Percentiles rank a stretch among this genome's conserved stretches.
phyloP scores from a whole-genome alignment of 2,329 filamentous ascomycete species.

The Fusarium lyarnte region DNA sequence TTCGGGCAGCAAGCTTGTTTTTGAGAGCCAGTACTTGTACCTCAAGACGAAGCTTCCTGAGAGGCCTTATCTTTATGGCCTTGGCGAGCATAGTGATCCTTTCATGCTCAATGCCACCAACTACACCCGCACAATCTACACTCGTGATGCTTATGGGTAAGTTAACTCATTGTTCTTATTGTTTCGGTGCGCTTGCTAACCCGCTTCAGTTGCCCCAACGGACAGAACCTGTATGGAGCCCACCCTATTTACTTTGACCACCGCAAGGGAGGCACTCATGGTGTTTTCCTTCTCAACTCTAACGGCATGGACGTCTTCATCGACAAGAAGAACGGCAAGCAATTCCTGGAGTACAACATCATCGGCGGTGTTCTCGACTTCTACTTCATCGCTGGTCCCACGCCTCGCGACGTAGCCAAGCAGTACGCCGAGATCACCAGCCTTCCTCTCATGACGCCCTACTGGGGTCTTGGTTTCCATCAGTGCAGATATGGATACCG shows the following conservation, averaged over 20 bases:
- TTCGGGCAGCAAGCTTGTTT: conserved; percentile 71
- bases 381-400: conserved; percentile 70
- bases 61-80: conserved; percentile 77
- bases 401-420: conserved; percentile 64
- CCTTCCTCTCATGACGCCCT: conserved; percentile 69
- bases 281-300: conserved; percentile 76
- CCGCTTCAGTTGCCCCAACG: conserved; percentile 57
- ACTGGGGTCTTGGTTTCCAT: conserved; percentile 70
- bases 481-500: conserved; percentile 72
- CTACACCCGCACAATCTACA: conserved; percentile 71
- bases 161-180: neutral
- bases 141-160: conserved; percentile 60
- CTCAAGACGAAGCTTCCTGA: conserved; percentile 75
- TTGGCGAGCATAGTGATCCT: conserved; percentile 80
- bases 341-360: conserved; percentile 83
- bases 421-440: conserved; percentile 69
- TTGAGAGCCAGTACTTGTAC: conserved; percentile 81
- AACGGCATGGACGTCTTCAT: conserved; percentile 83
- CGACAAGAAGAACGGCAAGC: conserved; percentile 65
- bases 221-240: conserved; percentile 75
- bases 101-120: conserved; percentile 74
- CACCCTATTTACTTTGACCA: conserved; percentile 83
- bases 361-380: conserved; percentile 81
- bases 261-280: conserved; percentile 65
- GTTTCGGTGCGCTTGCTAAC: neutral